phyloP scores from a whole-genome alignment of 306 rosid species.

The Purshia tridentata region DNA sequence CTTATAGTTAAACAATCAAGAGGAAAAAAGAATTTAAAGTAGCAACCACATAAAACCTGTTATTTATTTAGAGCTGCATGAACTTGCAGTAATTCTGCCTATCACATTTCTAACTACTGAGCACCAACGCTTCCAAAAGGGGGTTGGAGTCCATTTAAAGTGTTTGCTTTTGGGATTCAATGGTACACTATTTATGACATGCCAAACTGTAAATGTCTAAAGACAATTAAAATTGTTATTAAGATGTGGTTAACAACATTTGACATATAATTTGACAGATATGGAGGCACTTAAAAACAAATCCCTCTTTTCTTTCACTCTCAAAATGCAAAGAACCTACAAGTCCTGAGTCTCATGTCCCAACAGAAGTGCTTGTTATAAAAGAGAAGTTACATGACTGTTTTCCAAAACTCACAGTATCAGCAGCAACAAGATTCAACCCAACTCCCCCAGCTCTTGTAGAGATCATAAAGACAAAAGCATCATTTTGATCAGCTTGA shows the following conservation, averaged over 20 bases:
- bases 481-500: conserved; percentile 49
- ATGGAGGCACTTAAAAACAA: not conserved
- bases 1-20: not conserved
- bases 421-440: conserved; percentile 93
- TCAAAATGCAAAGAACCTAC: not conserved
- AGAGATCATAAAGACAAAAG: conserved; percentile 90
- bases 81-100: not conserved
- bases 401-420: conserved; percentile 62
- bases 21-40: not conserved
- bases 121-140: not conserved
- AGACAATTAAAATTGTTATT: not conserved
- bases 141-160: not conserved
- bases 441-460: conserved; percentile 99
- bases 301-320: not conserved
- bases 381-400: not conserved
- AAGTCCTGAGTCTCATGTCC: not conserved
- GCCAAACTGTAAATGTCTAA: not conserved
- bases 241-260: not conserved
- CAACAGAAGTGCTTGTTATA: not conserved
- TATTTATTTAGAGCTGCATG: not conserved
- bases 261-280: not conserved
- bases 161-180: not conserved
- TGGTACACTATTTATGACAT: not conserved
- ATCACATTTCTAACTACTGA: not conserved
- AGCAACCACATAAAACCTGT: not conserved